These are phyloP conservation scores for Clarireedia monteithiana DNA, from an alignment of 2,329 filamentous ascomycete genomes.

Conservation along the genomic window DNA sequence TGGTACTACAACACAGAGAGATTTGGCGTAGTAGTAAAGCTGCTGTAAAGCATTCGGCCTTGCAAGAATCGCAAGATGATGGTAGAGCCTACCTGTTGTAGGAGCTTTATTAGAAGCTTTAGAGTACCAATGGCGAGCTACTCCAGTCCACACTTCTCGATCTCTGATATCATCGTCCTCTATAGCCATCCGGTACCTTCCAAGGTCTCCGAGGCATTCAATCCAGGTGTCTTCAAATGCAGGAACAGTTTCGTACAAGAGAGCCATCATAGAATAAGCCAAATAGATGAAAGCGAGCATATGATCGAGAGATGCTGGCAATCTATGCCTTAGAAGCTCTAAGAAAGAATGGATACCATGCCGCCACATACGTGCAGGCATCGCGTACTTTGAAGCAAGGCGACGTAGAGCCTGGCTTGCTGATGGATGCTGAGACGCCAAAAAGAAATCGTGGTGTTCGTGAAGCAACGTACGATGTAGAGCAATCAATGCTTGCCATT, in stretches of 20 bases:
- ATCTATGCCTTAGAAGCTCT: slow-evolving; percentile 63
- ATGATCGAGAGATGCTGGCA: slow-evolving; percentile 73
- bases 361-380: slow-evolving; percentile 92
- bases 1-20: slow-evolving; percentile 48
- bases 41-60: slow-evolving; percentile 63
- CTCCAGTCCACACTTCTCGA: slow-evolving; percentile 69
- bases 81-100: slow-evolving; percentile 70
- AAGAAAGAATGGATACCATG: slow-evolving; percentile 84
- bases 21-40: slow-evolving; percentile 64
- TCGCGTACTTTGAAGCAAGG: slow-evolving; percentile 73
- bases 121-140: slow-evolving; percentile 67
- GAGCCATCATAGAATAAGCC: slow-evolving; percentile 82
- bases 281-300: slow-evolving; percentile 89
- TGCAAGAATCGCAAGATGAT: slow-evolving; percentile 77
- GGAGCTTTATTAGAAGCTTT: slow-evolving; percentile 67
- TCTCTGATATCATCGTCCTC: slow-evolving; percentile 73
- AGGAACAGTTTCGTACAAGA: slow-evolving; percentile 79
- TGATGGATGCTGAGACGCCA: slow-evolving; percentile 79
- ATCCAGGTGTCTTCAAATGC: slow-evolving; percentile 78
- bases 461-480: slow-evolving; percentile 74
- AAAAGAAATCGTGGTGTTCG: slow-evolving; percentile 79
- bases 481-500: slow-evolving; percentile 79
- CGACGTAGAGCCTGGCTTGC: slow-evolving; percentile 59
- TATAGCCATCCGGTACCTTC: slow-evolving; percentile 80
- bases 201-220: slow-evolving; percentile 83